Base-by-base conservation (phyloP, 2,329 filamentous ascomycete genomes). In the Aureobasidium leucospermi region DNA sequence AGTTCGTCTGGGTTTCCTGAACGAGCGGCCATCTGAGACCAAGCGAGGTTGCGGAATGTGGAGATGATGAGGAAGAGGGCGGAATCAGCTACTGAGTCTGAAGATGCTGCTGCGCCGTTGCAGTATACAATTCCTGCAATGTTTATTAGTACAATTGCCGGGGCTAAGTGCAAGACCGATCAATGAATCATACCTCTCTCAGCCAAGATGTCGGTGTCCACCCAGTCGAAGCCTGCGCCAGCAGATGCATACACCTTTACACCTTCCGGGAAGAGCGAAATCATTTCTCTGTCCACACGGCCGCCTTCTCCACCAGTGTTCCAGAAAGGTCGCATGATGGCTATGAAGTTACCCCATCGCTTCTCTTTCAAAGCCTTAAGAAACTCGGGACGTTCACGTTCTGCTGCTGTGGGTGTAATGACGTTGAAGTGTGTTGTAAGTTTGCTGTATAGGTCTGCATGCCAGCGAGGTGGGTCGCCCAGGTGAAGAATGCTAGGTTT, bases 81-180 rank as follows among this genome's bases (percentile, higher is more conserved):
- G 62, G 88, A 83, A 70, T 90, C 88, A 53, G 87, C 86, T 1
- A 90, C 87, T 4, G 86, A 83, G 67, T 90, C 87, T 6, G 85
- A 85, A 38, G 85, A 86, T 0, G 87, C 86, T 1, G 84, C 79
- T 1, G 86, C 86, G 2, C 84, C 81, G 73, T 90, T 90, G 76
- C 87, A 90, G 73, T 90, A 90, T 55, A 86, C 73, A 63, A 88
- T 81, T 39, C 84, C 86, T 67, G 8, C 2, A 29, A 7, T 8
- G 7, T 4, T 15, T 15, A 13, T 47, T 11, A 47, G 29, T 11
- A 31, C 28, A 31, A 32, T 51, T 19, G 15, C 1, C 10, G 1
- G 32, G 11, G 16, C 15, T n/a, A n/a, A n/a, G n/a, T n/a, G n/a
- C n/a, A n/a, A n/a, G n/a, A n/a, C n/a, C n/a, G n/a, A n/a, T n/a